Evolutionary conservation across 2,329 filamentous ascomycete species (phyloP).

Genomic region (Myriosclerotinia curreyana): DNA sequence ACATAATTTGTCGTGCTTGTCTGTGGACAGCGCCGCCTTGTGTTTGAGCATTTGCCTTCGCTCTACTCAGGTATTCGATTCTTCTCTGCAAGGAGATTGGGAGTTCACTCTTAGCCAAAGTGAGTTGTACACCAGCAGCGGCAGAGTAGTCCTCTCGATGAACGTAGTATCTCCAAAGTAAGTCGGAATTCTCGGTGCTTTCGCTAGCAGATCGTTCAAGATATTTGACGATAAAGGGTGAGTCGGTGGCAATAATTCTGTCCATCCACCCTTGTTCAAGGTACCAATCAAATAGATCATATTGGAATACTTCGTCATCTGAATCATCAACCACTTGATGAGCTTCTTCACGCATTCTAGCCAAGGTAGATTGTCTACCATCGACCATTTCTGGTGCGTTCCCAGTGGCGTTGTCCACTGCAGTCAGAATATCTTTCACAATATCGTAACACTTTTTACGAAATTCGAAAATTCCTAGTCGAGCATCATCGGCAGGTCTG

Average conservation of each 20-base stretch:
- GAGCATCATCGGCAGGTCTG: slow-evolving; percentile 66
- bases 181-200: slow-evolving; percentile 76
- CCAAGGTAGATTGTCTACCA: slow-evolving; percentile 70
- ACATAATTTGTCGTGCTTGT: slow-evolving; percentile 78
- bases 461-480: slow-evolving; percentile 56
- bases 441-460: slow-evolving; percentile 80
- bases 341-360: slow-evolving; percentile 79
- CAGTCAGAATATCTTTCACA: slow-evolving; percentile 76
- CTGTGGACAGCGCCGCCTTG: slow-evolving; percentile 72
- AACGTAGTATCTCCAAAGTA: slow-evolving; percentile 90
- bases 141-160: slow-evolving; percentile 80
- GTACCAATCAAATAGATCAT: slow-evolving; percentile 98
- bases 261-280: slow-evolving; percentile 80
- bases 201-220: slow-evolving; percentile 71
- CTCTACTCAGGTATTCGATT: slow-evolving; percentile 84
- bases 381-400: slow-evolving; percentile 71
- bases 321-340: slow-evolving; percentile 88
- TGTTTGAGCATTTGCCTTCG: slow-evolving; percentile 89
- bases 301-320: slow-evolving; percentile 90
- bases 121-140: slow-evolving; percentile 80
- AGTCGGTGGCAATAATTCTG: slow-evolving; percentile 78
- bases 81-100: slow-evolving; percentile 75
- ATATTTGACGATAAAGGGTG: slow-evolving; percentile 82
- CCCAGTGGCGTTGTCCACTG: slow-evolving; percentile 69
- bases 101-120: slow-evolving; percentile 82